These are phyloP conservation scores for Flaveria robusta DNA, from an alignment of 129 eudicot genomes.

Conservation along the genomic window DNA sequence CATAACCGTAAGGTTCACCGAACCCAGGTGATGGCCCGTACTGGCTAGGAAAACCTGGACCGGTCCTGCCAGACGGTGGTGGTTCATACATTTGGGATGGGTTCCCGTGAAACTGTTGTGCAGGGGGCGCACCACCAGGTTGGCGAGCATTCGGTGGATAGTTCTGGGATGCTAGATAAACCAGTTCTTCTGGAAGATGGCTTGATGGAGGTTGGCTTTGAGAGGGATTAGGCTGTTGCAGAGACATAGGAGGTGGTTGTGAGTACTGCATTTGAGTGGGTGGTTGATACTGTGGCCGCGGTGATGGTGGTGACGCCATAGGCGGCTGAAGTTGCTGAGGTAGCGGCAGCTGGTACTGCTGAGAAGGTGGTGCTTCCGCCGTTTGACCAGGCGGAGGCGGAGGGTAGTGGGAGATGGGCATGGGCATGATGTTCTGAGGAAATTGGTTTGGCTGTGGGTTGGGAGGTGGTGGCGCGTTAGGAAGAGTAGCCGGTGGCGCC, in stretches of 20 bases:
- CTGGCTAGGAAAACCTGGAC: constrained; percentile 55
- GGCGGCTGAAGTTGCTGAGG: constrained; percentile 39
- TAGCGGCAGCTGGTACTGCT: constrained; percentile 61
- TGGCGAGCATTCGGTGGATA: constrained; percentile 57
- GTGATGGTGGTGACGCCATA: constrained; percentile 43
- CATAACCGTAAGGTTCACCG: constrained; percentile 57
- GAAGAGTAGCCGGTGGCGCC: constrained; percentile 36
- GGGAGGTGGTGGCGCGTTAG: constrained; percentile 60
- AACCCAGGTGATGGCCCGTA: constrained; percentile 59
- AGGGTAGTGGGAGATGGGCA: constrained; percentile 62
- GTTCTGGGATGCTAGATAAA: constrained; percentile 52
- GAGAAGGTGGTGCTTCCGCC: constrained; percentile 52
- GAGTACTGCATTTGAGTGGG: constrained; percentile 45
- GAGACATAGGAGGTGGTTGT: constrained; percentile 62
- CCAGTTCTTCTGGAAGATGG: constrained; percentile 66
- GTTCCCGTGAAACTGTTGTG: constrained; percentile 60
- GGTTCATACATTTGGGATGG: constrained; percentile 58
- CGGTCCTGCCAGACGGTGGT: constrained; percentile 49
- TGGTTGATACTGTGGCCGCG: constrained; percentile 60
- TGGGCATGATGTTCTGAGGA: constrained; percentile 44
- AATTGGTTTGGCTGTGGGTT: constrained; percentile 60
- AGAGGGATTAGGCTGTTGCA: constrained; percentile 51
- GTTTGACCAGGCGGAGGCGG: constrained; percentile 63
- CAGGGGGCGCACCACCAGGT: constrained; percentile 55
- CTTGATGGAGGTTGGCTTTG: constrained; percentile 45